Evolutionary conservation across 768 basidiomycete species (phyloP).

Genomic region (Lactifluus volemus): DNA sequence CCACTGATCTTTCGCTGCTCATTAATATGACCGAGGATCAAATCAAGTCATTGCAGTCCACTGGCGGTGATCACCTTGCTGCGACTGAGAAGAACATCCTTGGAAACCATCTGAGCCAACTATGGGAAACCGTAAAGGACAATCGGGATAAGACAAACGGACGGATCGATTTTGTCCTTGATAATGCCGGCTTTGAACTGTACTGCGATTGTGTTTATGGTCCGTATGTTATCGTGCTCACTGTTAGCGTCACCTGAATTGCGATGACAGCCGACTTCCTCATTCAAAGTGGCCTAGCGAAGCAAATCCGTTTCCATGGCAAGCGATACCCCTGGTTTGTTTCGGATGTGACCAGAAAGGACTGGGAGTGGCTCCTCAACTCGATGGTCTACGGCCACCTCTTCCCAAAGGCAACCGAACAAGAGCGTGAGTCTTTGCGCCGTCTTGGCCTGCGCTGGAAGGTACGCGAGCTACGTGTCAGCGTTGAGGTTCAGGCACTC

Average conservation of each 20-base stretch:
- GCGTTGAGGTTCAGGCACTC: not conserved
- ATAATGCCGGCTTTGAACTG: slow-evolving; percentile 83
- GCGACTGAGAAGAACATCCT: slow-evolving; percentile 95
- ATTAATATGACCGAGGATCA: slow-evolving; percentile 99
- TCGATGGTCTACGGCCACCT: slow-evolving; percentile 87
- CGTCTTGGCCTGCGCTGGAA: slow-evolving; percentile 85
- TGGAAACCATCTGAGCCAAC: slow-evolving; percentile 64
- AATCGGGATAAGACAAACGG: slow-evolving; percentile 32
- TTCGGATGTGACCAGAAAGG: slow-evolving; percentile 85
- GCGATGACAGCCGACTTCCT: slow-evolving; percentile 73
- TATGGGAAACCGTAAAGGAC: slow-evolving; percentile 69
- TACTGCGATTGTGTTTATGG: slow-evolving; percentile 86
- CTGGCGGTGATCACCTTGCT: slow-evolving; percentile 90
- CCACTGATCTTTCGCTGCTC: slow-evolving; percentile 87
- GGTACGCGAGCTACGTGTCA: slow-evolving; percentile 32
- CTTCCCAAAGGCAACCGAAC: slow-evolving; percentile 75
- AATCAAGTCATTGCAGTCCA: slow-evolving; percentile 92
- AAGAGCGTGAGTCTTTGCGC: slow-evolving; percentile 72
- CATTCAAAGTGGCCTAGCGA: slow-evolving; percentile 81
- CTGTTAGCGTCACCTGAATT: not conserved
- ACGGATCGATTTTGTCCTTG: slow-evolving; percentile 59
- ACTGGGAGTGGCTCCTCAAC: slow-evolving; percentile 90
- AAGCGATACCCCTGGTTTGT: slow-evolving; percentile 96
- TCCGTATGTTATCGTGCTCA: slow-evolving; percentile 26
- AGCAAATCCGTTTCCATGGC: slow-evolving; percentile 85